Base-by-base conservation (phyloP, 208 protist genomes). In the Phytomonas francai region DNA sequence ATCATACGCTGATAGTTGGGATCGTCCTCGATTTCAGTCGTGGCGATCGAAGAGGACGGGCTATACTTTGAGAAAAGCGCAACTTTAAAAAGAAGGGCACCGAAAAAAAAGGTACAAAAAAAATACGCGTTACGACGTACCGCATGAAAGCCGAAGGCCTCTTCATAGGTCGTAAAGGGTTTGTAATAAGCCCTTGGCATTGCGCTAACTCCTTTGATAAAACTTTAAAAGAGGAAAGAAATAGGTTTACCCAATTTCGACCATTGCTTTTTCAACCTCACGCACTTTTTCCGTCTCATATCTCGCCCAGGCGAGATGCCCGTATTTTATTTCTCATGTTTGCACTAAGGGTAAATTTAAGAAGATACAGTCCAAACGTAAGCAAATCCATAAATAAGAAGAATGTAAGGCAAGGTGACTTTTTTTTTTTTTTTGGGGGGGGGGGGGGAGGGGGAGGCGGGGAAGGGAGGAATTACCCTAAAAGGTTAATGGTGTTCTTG, bases 161-260 rank as follows among this genome's bases (percentile, higher is more conserved):
- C 85, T 73, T 94, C 88, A 58, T 91, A 91, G 6, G 80, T 76
- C 34, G 88, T 94, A 68, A 91, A 91, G 16, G 88, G 88, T 33
- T 84, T 84, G 78, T 91, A 91, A 62, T 91, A 90, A 16, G 85
- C 88, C 30, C 88, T 80, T 3, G 88, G 88, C 88, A 94, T 94
- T 30, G 22, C 6, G 39, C 14, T 49, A 49, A 49, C 14, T 49
- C 39, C 57, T 42, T 65, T 32, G n/a, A 71, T 45, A 3, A 33
- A 67, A 31, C 3, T 29, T 31, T 3, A 32, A 65, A 65, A 67
- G 33, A 71, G 67, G 19, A 67, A 66, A 22, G 16, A 9, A 11
- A 12, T 22, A 42, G 12, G 14, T 62, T 62, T 42, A 62, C 2
- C 2, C 14, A 62, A 42, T 62, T 22, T 33, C 16, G 14, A 12